Evolutionary conservation across 2,329 filamentous ascomycete genomes (phyloP), one percentile per base, ranked within the genome.

Genomic region (Ampelomyces quisqualis): DNA sequence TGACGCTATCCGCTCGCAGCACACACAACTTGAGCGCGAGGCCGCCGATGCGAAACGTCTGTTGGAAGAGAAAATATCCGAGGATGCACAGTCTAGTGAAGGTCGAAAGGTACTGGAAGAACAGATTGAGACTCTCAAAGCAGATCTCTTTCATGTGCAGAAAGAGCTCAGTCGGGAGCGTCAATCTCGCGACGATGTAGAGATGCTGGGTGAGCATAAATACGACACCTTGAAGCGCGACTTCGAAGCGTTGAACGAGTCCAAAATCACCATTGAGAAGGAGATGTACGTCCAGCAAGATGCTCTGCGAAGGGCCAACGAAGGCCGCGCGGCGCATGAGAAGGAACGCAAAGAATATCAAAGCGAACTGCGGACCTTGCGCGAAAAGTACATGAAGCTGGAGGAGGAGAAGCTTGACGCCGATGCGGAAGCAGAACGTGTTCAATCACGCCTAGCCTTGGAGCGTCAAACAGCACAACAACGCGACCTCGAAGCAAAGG

Each of bases 261-360:
- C 89, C 19, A 98, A 98, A 69, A 95, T 96, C 58, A 95, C 84
- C 32, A 95, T 98, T 49, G 91, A 98, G 69, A 97, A 96, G 68
- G 91, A 97, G 69, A 84, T 98, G 66, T 97, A 97, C 64, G 85
- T 88, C 4, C 91, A 97, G 62, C 90, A 96, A 67, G 91, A 98
- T 62, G 86, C 88, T 8, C 79, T 96, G 31, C 83, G 93, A 24
- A 82, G 91, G 39, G 88, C 90, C 8, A 88, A 86, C 53, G 90
- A 95, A 66, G 85, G 88, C 32, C 82, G 88, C 21, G 77, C 83
- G 4, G 80, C 82, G 4, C 88, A 88, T 1, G 91, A 98, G 64
- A 82, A 85, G 51, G 89, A 95, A 60, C 86, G 90, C 2, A 93
- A 95, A 60, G 88, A 95, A 39, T 86, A 93, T 29, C 88, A 95